A percentile compares a stretch with the other conserved stretches of the same genome.
Conservation (phyloP, 441 rosid species). For the Gossypium laxum region DNA sequence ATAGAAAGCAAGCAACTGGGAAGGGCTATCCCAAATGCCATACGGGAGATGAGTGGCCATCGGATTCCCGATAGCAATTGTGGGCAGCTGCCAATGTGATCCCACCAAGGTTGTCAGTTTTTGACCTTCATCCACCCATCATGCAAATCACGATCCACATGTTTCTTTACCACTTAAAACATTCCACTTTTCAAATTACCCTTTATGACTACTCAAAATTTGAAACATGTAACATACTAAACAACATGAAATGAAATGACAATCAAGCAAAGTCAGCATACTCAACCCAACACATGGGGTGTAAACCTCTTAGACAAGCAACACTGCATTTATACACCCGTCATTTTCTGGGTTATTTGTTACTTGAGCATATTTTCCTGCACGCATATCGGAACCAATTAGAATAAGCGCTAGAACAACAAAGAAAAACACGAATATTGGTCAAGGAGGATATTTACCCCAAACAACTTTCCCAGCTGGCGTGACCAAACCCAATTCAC, state of each 20-base stretch:
- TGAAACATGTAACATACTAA: not conserved
- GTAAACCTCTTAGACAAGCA: constrained; percentile 49
- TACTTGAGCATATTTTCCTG: constrained; percentile 90
- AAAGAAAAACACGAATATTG: not conserved
- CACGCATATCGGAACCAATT: constrained; percentile 11
- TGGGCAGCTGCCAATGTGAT: constrained; percentile 14
- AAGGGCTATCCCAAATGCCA: not conserved
- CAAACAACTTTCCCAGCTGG: constrained; percentile 91
- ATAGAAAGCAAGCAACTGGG: not conserved
- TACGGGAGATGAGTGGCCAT: not conserved
- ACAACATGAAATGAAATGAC: not conserved
- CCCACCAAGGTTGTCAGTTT: constrained; percentile 16
- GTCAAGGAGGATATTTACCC: constrained; percentile 42
- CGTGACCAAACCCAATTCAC: constrained; percentile 85
- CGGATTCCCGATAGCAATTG: not conserved
- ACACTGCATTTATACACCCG: constrained; percentile 79
- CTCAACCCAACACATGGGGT: not conserved
- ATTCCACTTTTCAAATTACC: not conserved
- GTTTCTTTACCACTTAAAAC: not conserved
- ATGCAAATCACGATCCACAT: not conserved
- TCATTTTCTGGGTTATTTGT: constrained; percentile 89
- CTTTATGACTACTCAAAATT: constrained; percentile 1
- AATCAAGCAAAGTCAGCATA: not conserved
- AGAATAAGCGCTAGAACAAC: not conserved
- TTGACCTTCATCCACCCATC: not conserved